phyloP scores from a whole-genome alignment of 1,284 basidiomycete species.

The Meira nashicola region DNA sequence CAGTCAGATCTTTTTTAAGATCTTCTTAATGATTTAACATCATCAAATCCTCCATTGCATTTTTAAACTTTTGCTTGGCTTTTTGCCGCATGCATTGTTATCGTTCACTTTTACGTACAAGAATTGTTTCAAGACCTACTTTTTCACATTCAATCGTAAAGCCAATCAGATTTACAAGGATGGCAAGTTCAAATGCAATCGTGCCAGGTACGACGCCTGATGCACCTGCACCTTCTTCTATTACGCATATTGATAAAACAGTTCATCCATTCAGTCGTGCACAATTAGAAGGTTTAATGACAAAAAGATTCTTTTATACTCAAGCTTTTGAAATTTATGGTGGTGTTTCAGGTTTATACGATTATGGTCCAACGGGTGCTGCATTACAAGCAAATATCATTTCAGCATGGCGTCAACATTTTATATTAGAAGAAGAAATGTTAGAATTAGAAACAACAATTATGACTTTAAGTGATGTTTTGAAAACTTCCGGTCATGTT shows the following conservation, averaged over 20 bases:
- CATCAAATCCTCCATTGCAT: too few relatives aligned
- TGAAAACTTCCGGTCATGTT: constrained; percentile 96
- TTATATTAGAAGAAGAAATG: constrained; percentile 98
- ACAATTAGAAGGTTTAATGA: constrained; percentile 79
- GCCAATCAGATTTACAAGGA: not conserved
- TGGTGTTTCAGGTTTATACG: constrained; percentile 81
- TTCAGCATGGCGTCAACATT: constrained; percentile 93
- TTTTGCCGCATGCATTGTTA: too few relatives aligned
- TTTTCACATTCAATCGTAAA: not conserved
- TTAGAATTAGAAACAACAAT: constrained; percentile 96
- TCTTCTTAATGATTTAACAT: too few relatives aligned
- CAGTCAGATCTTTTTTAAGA: too few relatives aligned
- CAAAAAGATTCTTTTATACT: constrained; percentile 92
- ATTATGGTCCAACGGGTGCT: constrained; percentile 76
- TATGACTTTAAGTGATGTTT: constrained; percentile 90
- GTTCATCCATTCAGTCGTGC: constrained; percentile 84
- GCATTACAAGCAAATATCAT: constrained; percentile 95
- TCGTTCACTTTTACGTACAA: too few relatives aligned
- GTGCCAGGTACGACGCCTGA: constrained; percentile 7
- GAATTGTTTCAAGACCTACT: too few relatives aligned
- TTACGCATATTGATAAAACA: constrained; percentile 35
- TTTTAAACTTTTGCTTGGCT: too few relatives aligned
- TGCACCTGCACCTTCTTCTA: constrained; percentile 7
- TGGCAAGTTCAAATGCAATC: constrained; percentile 7
- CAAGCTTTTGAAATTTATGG: constrained; percentile 98